Evolutionary conservation across 495 filamentous ascomycete species (phyloP).

Genomic region (Penicillium samsonianum): DNA sequence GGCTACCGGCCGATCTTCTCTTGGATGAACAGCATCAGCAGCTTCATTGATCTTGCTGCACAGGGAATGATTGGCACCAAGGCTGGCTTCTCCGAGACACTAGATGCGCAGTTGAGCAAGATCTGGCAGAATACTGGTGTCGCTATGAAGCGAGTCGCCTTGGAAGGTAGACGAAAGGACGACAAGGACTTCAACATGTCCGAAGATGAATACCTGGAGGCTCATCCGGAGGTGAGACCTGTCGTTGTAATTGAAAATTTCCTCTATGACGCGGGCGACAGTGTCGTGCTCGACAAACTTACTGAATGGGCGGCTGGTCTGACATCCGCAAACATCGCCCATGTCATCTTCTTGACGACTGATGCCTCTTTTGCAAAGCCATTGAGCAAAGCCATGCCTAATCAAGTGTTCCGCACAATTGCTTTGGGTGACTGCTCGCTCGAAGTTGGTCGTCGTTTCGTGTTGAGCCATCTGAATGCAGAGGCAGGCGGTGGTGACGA

Average conservation of each 20-base stretch:
- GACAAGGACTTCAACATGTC: constrained; percentile 72
- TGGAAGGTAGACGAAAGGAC: constrained; percentile 65
- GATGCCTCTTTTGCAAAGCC: constrained; percentile 89
- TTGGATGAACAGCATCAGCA: constrained; percentile 93
- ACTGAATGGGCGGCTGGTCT: constrained; percentile 88
- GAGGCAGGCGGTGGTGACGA: constrained; percentile 43
- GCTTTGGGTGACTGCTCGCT: constrained; percentile 81
- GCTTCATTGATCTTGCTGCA: constrained; percentile 85
- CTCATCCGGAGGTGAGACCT: constrained; percentile 80
- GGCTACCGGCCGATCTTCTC: constrained; percentile 94
- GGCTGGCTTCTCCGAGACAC: constrained; percentile 90
- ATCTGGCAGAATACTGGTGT: constrained; percentile 84
- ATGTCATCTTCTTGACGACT: constrained; percentile 95
- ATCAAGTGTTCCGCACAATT: constrained; percentile 85
- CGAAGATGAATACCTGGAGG: constrained; percentile 88
- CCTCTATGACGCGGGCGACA: constrained; percentile 68
- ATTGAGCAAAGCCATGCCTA: constrained; percentile 82
- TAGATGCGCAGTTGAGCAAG: constrained; percentile 88
- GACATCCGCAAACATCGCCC: constrained; percentile 87
- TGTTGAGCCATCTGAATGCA: constrained; percentile 75
- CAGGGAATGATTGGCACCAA: constrained; percentile 94
- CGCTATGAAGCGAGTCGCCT: constrained; percentile 74
- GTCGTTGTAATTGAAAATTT: constrained; percentile 96
- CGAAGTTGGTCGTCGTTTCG: constrained; percentile 83
- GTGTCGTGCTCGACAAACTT: constrained; percentile 84